These are phyloP conservation scores for Colletotrichum lentis DNA, from an alignment of 2,329 filamentous ascomycete genomes.

Conservation along the genomic window DNA sequence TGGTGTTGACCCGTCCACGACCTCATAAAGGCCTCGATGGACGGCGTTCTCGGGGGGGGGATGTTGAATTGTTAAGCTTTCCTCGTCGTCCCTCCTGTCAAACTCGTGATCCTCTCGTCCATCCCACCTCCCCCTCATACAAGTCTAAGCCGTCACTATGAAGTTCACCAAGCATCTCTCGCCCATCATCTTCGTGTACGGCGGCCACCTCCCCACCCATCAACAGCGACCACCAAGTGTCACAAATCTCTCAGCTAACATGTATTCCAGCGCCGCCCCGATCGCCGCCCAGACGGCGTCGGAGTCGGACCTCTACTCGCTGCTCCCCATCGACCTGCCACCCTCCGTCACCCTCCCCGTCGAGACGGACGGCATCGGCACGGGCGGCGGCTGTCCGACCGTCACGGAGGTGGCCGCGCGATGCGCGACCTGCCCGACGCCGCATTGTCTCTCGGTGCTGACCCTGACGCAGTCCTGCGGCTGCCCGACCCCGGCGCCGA, in stretches of 20 bases:
- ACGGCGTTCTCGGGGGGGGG: not conserved
- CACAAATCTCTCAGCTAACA: not conserved
- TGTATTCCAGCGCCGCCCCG: not conserved
- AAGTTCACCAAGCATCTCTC: conserved; percentile 3
- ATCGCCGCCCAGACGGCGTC: conserved; percentile 14
- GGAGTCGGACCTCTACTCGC: conserved; percentile 8
- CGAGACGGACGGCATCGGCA: not conserved
- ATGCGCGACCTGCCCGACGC: conserved; percentile 48
- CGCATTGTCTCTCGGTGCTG: conserved; percentile 44
- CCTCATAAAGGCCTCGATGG: not conserved
- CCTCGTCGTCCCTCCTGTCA: not conserved
- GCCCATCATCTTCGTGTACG: not conserved
- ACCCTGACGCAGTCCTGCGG: conserved; percentile 47
- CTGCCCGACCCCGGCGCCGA: conserved; percentile 45
- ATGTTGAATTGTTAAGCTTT: not conserved
- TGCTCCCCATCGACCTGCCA: conserved; percentile 1
- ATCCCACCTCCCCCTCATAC: not conserved
- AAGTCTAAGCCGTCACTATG: not conserved
- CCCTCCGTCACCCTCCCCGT: not conserved
- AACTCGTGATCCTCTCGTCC: not conserved
- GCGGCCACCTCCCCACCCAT: not conserved
- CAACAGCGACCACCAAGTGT: not conserved
- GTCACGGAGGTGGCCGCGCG: conserved; percentile 44
- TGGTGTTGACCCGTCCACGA: not conserved
- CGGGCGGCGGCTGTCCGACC: conserved; percentile 44